Conservation (phyloP, 2,329 filamentous ascomycete species). For the Monosporascus ibericus region DNA sequence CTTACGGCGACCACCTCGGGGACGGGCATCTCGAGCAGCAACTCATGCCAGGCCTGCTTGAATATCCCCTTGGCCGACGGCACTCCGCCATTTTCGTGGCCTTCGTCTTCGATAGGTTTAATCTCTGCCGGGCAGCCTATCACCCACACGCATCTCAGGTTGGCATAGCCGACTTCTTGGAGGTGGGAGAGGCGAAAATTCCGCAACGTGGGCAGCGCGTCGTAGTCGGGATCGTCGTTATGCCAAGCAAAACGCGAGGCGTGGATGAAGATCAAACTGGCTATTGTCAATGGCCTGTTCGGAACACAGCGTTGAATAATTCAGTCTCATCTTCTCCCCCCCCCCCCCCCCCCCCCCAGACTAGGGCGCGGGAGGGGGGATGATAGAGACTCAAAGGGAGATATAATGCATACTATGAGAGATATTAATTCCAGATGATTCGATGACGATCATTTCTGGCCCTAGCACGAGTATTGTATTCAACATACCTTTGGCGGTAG, state of each 20-base stretch:
- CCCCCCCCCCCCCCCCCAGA: too few species aligned
- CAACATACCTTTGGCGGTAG: conserved; percentile 40
- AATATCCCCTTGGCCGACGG: conserved; percentile 33
- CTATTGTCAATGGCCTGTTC: too few species aligned
- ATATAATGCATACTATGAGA: too few species aligned
- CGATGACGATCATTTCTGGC: too few species aligned
- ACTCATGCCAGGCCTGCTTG: conserved; percentile 34
- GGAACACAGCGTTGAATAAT: too few species aligned
- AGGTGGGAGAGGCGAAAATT: conserved; percentile 43
- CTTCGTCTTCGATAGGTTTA: conserved; percentile 30
- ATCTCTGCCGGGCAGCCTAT: conserved; percentile 50
- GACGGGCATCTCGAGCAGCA: conserved; percentile 32
- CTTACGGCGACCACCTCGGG: conserved; percentile 46
- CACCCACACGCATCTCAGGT: conserved; percentile 53
- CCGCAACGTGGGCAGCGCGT: conserved; percentile 45
- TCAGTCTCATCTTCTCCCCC: too few species aligned
- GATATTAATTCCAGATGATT: too few species aligned
- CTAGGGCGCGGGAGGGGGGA: too few species aligned
- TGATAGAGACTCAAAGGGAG: too few species aligned
- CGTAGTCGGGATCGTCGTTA: conserved; percentile 47
- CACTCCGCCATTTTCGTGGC: conserved; percentile 30
- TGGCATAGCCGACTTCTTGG: conserved; percentile 50
- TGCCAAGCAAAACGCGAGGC: conserved; percentile 46
- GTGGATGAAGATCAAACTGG: not conserved
- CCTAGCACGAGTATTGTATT: not conserved